Conservation (phyloP, 495 filamentous ascomycete genomes). For the Chaetomium tenue region DNA sequence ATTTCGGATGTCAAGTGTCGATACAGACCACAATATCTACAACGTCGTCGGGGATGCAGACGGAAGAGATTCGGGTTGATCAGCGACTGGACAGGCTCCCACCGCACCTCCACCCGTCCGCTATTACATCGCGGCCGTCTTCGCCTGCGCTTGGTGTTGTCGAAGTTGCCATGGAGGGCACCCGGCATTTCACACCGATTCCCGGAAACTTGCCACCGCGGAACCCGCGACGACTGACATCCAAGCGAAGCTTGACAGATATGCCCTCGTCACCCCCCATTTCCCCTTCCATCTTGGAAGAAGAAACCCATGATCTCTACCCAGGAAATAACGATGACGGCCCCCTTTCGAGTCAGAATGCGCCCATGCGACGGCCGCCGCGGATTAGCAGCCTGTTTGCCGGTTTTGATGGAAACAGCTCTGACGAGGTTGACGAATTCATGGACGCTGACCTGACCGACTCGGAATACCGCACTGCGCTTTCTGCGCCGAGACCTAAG, state of each 20-base stretch:
- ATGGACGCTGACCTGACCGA: conserved; percentile 62
- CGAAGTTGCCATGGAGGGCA: conserved; percentile 37
- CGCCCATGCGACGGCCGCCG: conserved; percentile 64
- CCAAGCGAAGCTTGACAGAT: conserved; percentile 46
- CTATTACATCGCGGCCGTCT: conserved; percentile 57
- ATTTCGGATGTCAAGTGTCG: conserved; percentile 56
- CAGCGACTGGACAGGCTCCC: conserved; percentile 70
- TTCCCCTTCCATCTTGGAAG: conserved; percentile 24
- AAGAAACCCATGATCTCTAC: conserved; percentile 62
- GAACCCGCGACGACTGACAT: conserved; percentile 51
- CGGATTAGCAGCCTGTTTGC: conserved; percentile 82
- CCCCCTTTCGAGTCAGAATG: conserved; percentile 61
- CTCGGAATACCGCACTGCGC: conserved; percentile 61
- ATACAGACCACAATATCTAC: conserved; percentile 46
- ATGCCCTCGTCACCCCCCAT: conserved; percentile 49
- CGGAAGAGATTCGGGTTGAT: conserved; percentile 81
- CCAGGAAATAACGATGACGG: conserved; percentile 83
- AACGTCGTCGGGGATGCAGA: conserved; percentile 76
- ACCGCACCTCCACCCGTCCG: conserved; percentile 72
- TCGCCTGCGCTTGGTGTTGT: conserved; percentile 41
- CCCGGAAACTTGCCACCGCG: conserved; percentile 52
- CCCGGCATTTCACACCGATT: conserved; percentile 48
- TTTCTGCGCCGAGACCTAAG: conserved; percentile 58
- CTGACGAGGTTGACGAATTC: conserved; percentile 58
- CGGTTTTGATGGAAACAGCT: conserved; percentile 64